Percentiles rank a stretch among this genome's conserved stretches.
These are phyloP conservation scores for Calocybe cyanea DNA, from an alignment of 768 basidiomycete species.

Conservation along the genomic window DNA sequence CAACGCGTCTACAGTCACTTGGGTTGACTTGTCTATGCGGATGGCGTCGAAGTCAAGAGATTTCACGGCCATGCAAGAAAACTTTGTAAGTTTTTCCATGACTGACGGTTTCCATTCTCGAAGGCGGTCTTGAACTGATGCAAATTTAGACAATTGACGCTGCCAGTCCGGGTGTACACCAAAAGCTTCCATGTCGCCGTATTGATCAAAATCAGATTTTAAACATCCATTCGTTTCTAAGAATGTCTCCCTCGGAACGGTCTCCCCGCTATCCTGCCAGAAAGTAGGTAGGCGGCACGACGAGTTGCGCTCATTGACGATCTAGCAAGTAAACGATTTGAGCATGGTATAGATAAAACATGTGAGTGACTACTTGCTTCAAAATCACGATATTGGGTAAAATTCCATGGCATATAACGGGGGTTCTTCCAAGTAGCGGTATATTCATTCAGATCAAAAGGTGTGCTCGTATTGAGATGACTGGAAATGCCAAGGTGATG, in stretches of 20 bases:
- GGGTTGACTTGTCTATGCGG: constrained; percentile 93
- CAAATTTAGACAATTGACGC: constrained; percentile 92
- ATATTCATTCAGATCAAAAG: constrained; percentile 77
- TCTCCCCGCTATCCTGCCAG: constrained; percentile 73
- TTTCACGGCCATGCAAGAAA: constrained; percentile 83
- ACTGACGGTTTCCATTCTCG: constrained; percentile 86
- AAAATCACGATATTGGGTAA: constrained; percentile 83
- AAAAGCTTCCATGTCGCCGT: constrained; percentile 96
- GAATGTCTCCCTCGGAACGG: constrained; percentile 47
- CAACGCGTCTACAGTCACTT: constrained; percentile 81
- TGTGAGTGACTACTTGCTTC: constrained; percentile 33
- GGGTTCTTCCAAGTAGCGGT: constrained; percentile 72
- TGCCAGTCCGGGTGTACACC: constrained; percentile 95
- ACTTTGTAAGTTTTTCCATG: constrained; percentile 70
- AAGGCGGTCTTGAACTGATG: constrained; percentile 93
- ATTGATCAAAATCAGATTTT: constrained; percentile 88
- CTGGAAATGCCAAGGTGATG: constrained; percentile 33
- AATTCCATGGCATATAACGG: constrained; percentile 78
- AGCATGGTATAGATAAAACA: too few relatives aligned
- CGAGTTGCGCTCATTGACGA: constrained; percentile 64
- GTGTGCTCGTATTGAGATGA: constrained; percentile 73
- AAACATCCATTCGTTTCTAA: constrained; percentile 56
- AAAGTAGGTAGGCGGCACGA: constrained; percentile 77
- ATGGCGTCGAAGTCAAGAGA: constrained; percentile 92
- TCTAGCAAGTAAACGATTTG: constrained; percentile 37